These are phyloP conservation scores for Vanrija humicola DNA, from an alignment of 1,284 basidiomycete species.

Conservation along the genomic window DNA sequence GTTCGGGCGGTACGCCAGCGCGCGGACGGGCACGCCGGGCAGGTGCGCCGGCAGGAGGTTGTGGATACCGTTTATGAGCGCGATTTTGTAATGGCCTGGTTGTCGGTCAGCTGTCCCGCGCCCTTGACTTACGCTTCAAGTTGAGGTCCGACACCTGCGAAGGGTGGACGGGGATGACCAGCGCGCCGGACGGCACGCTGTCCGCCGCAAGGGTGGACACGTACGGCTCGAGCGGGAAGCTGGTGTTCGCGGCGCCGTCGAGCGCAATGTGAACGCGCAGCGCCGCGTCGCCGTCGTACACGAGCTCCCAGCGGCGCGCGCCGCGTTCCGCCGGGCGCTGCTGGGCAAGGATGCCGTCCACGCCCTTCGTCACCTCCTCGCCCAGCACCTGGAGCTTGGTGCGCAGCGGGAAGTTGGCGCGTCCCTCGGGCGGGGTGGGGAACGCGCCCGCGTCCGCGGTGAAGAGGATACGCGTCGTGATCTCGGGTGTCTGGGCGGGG, in stretches of 20 bases:
- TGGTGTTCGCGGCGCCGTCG: conserved; percentile 24
- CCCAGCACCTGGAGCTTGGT: conserved; percentile 23
- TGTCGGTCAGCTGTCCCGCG: neutral
- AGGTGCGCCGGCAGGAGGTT: conserved; percentile 56
- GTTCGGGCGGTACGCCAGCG: conserved; percentile 62
- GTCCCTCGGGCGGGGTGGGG: conserved; percentile 26
- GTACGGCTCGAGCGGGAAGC: conserved; percentile 40
- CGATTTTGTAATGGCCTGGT: conserved; percentile 37
- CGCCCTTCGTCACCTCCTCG: conserved; percentile 25
- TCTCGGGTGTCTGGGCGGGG: conserved; percentile 15
- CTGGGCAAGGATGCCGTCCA: conserved; percentile 31
- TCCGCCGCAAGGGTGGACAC: conserved; percentile 18
- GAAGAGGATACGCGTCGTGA: conserved; percentile 30
- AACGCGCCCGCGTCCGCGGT: conserved; percentile 33
- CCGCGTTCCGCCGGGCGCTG: conserved; percentile 13
- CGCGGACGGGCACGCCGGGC: conserved; percentile 39
- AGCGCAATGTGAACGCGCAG: conserved; percentile 30
- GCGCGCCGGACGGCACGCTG: conserved; percentile 20
- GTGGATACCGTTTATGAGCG: conserved; percentile 55
- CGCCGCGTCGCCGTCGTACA: conserved; percentile 8
- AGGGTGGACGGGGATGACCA: conserved; percentile 38
- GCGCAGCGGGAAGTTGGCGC: conserved; percentile 15
- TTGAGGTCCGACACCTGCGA: conserved; percentile 24
- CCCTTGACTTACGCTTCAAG: conserved; percentile 24
- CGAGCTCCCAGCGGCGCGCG: conserved; percentile 26